Conservation (phyloP, 768 basidiomycete species). For the Russula sp. region DNA sequence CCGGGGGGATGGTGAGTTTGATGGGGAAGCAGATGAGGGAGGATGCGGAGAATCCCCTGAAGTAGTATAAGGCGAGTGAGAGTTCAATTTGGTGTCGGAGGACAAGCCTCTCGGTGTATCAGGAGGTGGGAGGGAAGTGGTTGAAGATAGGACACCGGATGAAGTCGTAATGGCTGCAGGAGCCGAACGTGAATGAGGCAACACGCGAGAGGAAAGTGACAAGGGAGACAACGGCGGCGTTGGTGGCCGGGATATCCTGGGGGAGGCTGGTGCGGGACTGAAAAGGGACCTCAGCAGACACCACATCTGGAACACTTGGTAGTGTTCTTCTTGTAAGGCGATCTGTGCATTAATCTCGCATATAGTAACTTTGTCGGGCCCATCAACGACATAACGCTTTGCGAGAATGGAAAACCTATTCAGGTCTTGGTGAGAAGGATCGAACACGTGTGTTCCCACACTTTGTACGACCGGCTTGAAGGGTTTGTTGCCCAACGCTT, state of each 20-base stretch:
- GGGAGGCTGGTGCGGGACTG: slow-evolving; percentile 41
- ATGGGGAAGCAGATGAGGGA: slow-evolving; percentile 13
- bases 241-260: slow-evolving; percentile 34
- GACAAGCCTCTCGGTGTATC: slow-evolving; percentile 29
- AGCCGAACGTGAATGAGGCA: slow-evolving; percentile 43
- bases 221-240: slow-evolving; percentile 32
- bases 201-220: slow-evolving; percentile 29
- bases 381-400: slow-evolving; percentile 55
- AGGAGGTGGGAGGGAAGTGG: slow-evolving; percentile 23
- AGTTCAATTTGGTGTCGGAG: slow-evolving; percentile 35
- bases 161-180: slow-evolving; percentile 42
- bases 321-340: slow-evolving; percentile 57
- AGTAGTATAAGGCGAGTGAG: slow-evolving; percentile 6
- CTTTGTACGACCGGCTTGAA: slow-evolving; percentile 54
- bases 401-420: slow-evolving; percentile 61
- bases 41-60: slow-evolving; percentile 19
- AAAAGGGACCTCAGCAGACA: slow-evolving; percentile 56
- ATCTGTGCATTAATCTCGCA: slow-evolving; percentile 61
- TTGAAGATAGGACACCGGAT: slow-evolving; percentile 33
- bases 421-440: slow-evolving; percentile 41
- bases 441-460: slow-evolving; percentile 50
- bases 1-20: slow-evolving; percentile 29
- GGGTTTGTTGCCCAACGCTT: slow-evolving; percentile 58
- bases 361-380: slow-evolving; percentile 44
- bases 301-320: slow-evolving; percentile 64